phyloP scores from a whole-genome alignment of 2,329 filamentous ascomycete genomes.

The Colletotrichum chlorophyti region DNA sequence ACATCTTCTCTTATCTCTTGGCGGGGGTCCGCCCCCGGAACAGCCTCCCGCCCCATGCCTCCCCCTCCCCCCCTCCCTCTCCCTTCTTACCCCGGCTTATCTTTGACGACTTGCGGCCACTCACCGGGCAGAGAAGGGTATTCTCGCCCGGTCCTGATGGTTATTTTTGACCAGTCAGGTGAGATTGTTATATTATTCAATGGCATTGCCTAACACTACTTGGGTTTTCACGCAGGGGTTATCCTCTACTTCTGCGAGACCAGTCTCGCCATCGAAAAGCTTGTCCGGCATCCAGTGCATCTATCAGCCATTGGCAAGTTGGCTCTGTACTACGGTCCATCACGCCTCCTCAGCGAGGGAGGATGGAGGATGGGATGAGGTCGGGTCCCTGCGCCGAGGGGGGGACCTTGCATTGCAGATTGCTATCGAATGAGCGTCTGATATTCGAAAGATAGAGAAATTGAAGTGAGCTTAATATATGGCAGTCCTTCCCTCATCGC shows the following conservation, averaged over 20 bases:
- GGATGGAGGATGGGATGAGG: constrained; percentile 6
- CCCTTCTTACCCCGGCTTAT: constrained; percentile 10
- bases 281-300: neutral
- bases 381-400: neutral
- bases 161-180: neutral
- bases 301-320: too few species aligned
- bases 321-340: too few species aligned
- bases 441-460: neutral
- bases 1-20: constrained; percentile 24
- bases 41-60: neutral
- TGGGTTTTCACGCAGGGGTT: neutral
- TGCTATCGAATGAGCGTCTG: neutral
- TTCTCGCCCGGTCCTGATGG: neutral
- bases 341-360: neutral
- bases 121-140: neutral
- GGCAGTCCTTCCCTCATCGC: neutral
- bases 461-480: neutral
- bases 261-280: neutral
- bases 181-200: neutral
- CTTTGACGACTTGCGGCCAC: constrained; percentile 1
- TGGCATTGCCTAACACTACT: constrained; percentile 6
- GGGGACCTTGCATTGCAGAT: neutral
- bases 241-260: neutral
- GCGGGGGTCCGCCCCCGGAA: constrained; percentile 17
- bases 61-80: neutral